These are phyloP conservation scores for Fusarium mexicanum DNA, from an alignment of 2,329 filamentous ascomycete genomes.

Conservation along the genomic window DNA sequence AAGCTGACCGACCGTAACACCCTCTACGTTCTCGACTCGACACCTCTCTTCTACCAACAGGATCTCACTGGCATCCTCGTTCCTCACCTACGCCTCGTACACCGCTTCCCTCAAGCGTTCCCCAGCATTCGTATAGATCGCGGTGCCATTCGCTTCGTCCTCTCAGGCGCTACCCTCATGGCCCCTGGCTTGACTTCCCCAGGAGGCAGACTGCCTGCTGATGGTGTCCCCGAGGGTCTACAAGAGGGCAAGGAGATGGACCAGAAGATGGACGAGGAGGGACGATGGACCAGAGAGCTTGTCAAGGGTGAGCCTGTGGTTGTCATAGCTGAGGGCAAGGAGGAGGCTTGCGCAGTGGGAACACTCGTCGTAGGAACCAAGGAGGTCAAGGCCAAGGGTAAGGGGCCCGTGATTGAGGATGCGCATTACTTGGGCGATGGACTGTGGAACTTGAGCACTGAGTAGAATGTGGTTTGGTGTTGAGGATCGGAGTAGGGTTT, in stretches of 20 bases:
- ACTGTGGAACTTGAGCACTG: conserved; percentile 77
- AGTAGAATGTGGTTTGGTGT: conserved; percentile 47
- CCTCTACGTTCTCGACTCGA: conserved; percentile 82
- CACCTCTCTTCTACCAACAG: conserved; percentile 92
- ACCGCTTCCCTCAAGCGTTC: conserved; percentile 88
- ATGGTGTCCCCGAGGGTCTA: conserved; percentile 47
- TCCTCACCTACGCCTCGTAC: conserved; percentile 88
- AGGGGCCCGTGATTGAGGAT: conserved; percentile 92
- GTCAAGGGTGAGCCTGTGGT: conserved; percentile 86
- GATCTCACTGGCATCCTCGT: conserved; percentile 77
- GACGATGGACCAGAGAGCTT: conserved; percentile 72
- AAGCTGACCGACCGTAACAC: conserved; percentile 92
- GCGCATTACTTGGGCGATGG: conserved; percentile 95
- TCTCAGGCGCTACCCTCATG: conserved; percentile 95
- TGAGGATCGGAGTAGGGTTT: conserved; percentile 1
- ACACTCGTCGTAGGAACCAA: conserved; percentile 84
- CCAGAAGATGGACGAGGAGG: conserved; percentile 57
- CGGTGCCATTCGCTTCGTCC: conserved; percentile 95
- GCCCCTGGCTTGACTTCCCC: conserved; percentile 88
- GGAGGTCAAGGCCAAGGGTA: conserved; percentile 93
- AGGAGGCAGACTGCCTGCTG: conserved; percentile 80
- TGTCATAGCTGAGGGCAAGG: conserved; percentile 92
- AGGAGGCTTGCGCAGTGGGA: conserved; percentile 88
- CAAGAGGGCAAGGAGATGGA: conserved; percentile 56
- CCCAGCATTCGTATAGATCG: conserved; percentile 89